Evolutionary conservation across 106 monocot genomes (phyloP).

Genomic region (Phalaenopsis aphrodite): DNA sequence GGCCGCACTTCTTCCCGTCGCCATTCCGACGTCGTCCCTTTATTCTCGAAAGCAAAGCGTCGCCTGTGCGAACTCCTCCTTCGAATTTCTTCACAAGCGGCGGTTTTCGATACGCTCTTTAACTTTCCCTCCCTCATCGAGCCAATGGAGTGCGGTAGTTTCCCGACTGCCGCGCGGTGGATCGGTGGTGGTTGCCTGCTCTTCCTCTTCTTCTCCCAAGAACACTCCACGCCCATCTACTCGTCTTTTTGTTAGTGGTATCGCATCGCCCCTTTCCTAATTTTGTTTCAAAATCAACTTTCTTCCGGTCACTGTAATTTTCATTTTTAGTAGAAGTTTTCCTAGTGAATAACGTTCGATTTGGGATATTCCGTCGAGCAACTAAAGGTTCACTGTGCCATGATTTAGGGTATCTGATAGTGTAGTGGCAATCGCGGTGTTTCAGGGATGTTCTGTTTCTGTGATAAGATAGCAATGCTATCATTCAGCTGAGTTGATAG

Average conservation of each 20-base stretch:
- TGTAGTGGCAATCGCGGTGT: too few species aligned
- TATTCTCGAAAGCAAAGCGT: not conserved
- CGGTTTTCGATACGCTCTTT: not conserved
- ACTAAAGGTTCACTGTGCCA: too few species aligned
- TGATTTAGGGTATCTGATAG: too few species aligned
- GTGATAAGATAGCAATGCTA: too few species aligned
- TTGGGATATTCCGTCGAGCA: too few species aligned
- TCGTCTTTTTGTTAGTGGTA: slow-evolving; percentile 21
- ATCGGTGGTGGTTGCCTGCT: slow-evolving; percentile 10
- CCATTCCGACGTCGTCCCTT: not conserved
- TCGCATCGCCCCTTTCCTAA: not conserved
- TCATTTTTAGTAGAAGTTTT: too few species aligned
- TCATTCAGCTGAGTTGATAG: too few species aligned
- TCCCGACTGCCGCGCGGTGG: not conserved
- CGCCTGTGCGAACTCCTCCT: not conserved
- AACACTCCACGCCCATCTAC: slow-evolving; percentile 3
- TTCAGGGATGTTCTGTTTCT: too few species aligned
- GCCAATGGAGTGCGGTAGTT: not conserved
- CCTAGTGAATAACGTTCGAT: too few species aligned
- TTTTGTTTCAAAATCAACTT: not conserved
- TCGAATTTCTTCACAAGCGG: not conserved
- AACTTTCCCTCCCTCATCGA: not conserved
- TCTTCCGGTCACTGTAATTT: too few species aligned
- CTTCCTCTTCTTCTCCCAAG: slow-evolving; percentile 12
- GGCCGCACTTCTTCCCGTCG: not conserved